These are phyloP conservation scores for Nicotiana tabacum DNA, from an alignment of 257 asterid genomes.

Conservation along the genomic window DNA sequence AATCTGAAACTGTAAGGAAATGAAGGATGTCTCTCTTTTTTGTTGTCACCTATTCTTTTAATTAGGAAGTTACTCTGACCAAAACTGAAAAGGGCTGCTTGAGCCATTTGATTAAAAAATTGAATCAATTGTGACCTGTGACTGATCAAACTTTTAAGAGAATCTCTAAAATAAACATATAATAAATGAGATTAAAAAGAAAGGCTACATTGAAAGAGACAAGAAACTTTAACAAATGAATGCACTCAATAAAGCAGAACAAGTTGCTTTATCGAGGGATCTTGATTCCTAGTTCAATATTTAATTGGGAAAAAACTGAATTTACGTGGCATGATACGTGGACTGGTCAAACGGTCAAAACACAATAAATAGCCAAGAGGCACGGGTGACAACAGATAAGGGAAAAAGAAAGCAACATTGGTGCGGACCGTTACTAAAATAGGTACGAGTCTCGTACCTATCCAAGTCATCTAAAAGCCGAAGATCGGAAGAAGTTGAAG, in stretches of 20 bases:
- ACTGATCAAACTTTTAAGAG: slow-evolving; percentile 5
- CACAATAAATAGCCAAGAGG: too few species aligned
- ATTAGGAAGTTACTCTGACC: neutral
- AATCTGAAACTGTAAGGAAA: neutral
- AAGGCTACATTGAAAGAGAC: slow-evolving; percentile 7
- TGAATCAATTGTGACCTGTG: neutral
- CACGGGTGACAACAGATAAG: too few species aligned
- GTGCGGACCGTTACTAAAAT: too few species aligned
- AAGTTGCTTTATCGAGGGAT: slow-evolving; percentile 23
- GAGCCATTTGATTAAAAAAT: neutral
- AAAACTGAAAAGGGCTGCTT: neutral
- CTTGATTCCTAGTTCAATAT: slow-evolving; percentile 18
- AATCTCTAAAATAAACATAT: neutral
- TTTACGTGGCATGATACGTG: too few species aligned
- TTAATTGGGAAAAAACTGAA: too few species aligned
- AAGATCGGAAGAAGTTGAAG: too few species aligned
- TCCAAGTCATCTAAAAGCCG: too few species aligned
- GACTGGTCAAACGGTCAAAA: too few species aligned
- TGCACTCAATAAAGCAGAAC: slow-evolving; percentile 27
- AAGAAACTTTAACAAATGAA: slow-evolving; percentile 17
- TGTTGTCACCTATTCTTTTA: neutral
- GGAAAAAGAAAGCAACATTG: too few species aligned
- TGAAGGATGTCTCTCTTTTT: neutral
- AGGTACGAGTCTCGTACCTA: too few species aligned
- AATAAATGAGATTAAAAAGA: neutral